Evolutionary conservation across 192 early-diverging fungal genomes (phyloP).

Genomic region (Mortierella antarctica): DNA sequence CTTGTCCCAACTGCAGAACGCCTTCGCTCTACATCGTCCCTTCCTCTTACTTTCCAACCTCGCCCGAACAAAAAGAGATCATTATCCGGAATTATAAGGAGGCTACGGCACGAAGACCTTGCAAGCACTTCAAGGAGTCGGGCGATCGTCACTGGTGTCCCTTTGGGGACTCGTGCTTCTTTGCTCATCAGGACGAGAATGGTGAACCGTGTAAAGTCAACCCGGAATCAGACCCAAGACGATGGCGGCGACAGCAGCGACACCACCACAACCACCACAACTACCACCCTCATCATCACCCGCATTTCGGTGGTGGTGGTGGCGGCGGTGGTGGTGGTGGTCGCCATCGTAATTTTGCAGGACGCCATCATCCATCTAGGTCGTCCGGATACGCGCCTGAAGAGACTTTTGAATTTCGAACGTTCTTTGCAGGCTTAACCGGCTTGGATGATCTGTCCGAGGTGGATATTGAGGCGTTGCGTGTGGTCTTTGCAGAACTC

Average conservation of each 20-base stretch:
- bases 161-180: slow-evolving; percentile 44
- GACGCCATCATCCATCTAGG: too few species aligned
- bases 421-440: too few species aligned
- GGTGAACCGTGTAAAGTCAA: slow-evolving; percentile 37
- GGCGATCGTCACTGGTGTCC: slow-evolving; percentile 48
- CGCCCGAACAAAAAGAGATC: slow-evolving; percentile 33
- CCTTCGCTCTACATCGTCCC: slow-evolving; percentile 44
- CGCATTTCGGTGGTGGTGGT: too few species aligned
- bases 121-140: slow-evolving; percentile 9
- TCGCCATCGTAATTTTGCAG: too few species aligned
- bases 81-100: slow-evolving; percentile 37
- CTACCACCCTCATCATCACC: too few species aligned
- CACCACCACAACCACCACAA: neutral
- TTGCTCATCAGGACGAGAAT: slow-evolving; percentile 36
- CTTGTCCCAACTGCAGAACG: slow-evolving; percentile 47
- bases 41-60: slow-evolving; percentile 41
- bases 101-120: neutral
- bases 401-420: too few species aligned
- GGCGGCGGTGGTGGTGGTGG: too few species aligned
- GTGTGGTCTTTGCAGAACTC: too few species aligned
- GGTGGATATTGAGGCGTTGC: too few species aligned
- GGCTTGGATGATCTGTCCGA: too few species aligned
- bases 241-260: neutral
- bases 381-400: too few species aligned
- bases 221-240: slow-evolving; percentile 28